Base-by-base conservation (phyloP, 225 moss, liverwort and hornwort species). In the Polytrichum formosum region DNA sequence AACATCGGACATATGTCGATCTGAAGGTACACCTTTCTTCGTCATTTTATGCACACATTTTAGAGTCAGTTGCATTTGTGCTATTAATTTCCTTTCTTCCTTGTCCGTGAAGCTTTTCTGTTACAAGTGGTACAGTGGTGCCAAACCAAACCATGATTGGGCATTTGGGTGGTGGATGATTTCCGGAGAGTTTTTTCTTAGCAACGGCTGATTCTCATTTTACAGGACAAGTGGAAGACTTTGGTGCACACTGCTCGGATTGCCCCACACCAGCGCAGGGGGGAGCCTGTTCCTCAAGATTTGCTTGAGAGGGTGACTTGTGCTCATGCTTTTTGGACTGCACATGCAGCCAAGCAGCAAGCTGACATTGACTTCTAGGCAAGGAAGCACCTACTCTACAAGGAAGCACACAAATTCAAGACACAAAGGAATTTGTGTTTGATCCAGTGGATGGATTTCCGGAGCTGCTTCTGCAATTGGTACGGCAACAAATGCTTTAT, bases 1-100 rank as follows among this genome's bases (percentile, higher is more conserved):
- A 97, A 81, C 97, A 97, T 63, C 84, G 97, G 75, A 97, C 97
- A 9, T 97, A 97, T 71, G 97, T 97, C 31, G 97, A 97, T 85
- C 73, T 97, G 46, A 97, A 97, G 94, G 97, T 97, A 31, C 56
- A 65, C 18, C 18, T 26, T n/a, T 54, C 20, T 61, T 25, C 6
- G 21, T n/a, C 6, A 6, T 13, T 46, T 46, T 46, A 10, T 26
- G 26, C 13, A 16, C 46, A 46, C 7, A 6, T 58, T 30, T 58
- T 1, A 26, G 81, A 89, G 89, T 46, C 16, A 4, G 46, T 16
- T 46, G 16, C 13, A 46, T 46, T 46, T 16, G 13, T 46, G 46
- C 13, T 46, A 16, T 46, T 13, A 46, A 46, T 13, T 46, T 46
- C 13, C 37, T 37, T 37, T 10, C 4, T 31, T 31, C 31, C 31